Conservation (phyloP, 1,284 basidiomycete genomes). For the Leccinum fuscescens region DNA sequence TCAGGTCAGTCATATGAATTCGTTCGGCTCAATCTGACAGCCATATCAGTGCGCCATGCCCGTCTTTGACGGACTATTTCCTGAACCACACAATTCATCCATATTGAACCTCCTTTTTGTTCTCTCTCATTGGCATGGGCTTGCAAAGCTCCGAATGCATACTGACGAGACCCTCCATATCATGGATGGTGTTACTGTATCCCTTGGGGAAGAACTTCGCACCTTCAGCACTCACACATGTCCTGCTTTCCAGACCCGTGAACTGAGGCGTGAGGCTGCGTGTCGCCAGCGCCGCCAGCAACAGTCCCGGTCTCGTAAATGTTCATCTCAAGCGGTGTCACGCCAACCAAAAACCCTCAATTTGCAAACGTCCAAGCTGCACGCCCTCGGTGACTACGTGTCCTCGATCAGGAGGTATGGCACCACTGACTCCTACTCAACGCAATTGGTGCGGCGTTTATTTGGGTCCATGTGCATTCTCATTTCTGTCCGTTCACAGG, state of each 20-base stretch:
- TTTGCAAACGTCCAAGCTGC: background rate
- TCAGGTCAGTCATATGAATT: background rate
- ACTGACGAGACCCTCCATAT: background rate
- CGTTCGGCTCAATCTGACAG: background rate
- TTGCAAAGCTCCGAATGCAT: background rate
- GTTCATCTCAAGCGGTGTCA: background rate
- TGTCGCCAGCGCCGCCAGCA: background rate
- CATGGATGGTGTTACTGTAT: background rate
- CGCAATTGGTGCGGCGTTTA: background rate
- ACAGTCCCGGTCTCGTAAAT: background rate
- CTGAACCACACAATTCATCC: background rate
- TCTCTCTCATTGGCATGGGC: background rate
- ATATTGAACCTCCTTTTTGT: background rate
- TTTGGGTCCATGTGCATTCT: background rate
- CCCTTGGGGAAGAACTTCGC: background rate
- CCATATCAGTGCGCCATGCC: background rate
- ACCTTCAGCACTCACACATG: background rate
- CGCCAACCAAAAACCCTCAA: background rate
- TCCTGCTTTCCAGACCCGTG: background rate
- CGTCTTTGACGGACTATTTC: fast-evolving
- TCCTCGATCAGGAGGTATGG: background rate
- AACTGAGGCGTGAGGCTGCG: background rate
- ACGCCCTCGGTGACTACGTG: background rate
- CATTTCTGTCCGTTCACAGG: background rate
- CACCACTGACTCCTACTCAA: background rate